phyloP scores from a whole-genome alignment of 768 basidiomycete genomes.

The Leucocoprinus birnbaumii region DNA sequence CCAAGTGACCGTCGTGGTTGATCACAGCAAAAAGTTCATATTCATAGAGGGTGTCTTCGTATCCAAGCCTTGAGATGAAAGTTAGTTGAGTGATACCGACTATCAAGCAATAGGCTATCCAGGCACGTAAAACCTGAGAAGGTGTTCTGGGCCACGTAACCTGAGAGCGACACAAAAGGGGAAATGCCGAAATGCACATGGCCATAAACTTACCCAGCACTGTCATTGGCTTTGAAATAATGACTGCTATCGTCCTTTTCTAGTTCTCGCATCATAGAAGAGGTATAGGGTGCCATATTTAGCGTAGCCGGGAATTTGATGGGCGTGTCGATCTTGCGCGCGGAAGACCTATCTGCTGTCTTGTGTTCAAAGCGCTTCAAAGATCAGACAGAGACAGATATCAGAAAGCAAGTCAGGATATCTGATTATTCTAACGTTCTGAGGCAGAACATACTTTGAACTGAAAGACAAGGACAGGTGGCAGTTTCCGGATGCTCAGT shows the following conservation, averaged over 20 bases:
- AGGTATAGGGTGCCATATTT: constrained; percentile 88
- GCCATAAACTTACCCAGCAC: neutral
- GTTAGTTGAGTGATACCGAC: too few relatives aligned
- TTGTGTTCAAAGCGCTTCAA: constrained; percentile 90
- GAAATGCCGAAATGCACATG: neutral
- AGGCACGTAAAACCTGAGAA: too few relatives aligned
- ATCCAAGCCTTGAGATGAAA: too few relatives aligned
- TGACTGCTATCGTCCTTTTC: constrained; percentile 39
- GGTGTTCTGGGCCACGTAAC: too few relatives aligned
- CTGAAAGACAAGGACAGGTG: constrained; percentile 90
- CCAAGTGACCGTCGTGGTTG: constrained; percentile 91
- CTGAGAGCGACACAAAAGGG: neutral
- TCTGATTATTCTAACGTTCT: neutral
- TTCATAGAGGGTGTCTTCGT: too few relatives aligned
- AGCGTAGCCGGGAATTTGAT: constrained; percentile 81
- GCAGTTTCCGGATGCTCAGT: constrained; percentile 79
- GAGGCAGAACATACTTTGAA: constrained; percentile 67
- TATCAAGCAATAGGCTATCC: too few relatives aligned
- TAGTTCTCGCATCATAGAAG: constrained; percentile 49
- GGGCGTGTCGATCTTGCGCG: constrained; percentile 81
- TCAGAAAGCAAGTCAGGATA: neutral
- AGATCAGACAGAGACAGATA: neutral
- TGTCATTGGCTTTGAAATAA: constrained; percentile 1
- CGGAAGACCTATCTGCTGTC: constrained; percentile 63
- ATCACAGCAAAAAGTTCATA: constrained; percentile 94